These are phyloP conservation scores for Flaveria brownii DNA, from an alignment of 129 eudicot genomes.

Conservation along the genomic window DNA sequence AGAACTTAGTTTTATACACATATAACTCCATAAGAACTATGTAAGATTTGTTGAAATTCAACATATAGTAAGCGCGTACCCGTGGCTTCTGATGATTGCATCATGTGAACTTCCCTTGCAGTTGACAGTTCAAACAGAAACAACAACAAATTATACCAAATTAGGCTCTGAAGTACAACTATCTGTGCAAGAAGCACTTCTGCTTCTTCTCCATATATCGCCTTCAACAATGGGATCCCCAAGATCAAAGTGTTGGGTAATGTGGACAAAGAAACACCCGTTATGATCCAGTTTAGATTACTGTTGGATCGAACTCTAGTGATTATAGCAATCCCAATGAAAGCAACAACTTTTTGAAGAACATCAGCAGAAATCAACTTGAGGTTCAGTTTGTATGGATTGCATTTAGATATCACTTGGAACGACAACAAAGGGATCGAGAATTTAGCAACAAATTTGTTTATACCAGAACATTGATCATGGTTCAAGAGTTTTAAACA, in stretches of 20 bases:
- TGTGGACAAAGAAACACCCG: conserved; percentile 70
- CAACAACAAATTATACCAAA: conserved; percentile 73
- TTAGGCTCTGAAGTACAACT: conserved; percentile 67
- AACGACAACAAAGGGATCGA: conserved; percentile 75
- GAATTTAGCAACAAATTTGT: conserved; percentile 75
- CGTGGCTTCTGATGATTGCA: conserved; percentile 38
- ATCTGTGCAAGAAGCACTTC: conserved; percentile 56
- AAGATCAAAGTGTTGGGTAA: conserved; percentile 75
- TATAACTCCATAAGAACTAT: background rate
- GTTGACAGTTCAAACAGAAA: conserved; percentile 63
- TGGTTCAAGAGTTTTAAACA: conserved; percentile 63
- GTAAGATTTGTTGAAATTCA: background rate
- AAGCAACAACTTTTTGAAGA: conserved; percentile 62
- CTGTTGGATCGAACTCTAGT: conserved; percentile 57
- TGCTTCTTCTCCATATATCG: conserved; percentile 73
- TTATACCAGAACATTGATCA: conserved; percentile 74
- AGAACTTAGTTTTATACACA: background rate
- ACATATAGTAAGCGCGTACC: conserved; percentile 37
- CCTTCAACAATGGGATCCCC: conserved; percentile 70
- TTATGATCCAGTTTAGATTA: conserved; percentile 66
- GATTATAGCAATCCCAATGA: conserved; percentile 37
- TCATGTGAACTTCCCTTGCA: conserved; percentile 40
- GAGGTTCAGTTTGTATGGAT: conserved; percentile 70
- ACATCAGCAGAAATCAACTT: conserved; percentile 64
- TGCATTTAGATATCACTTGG: conserved; percentile 59